Conservation (phyloP, 805 yeast genomes). For the Saturnispora sekii region DNA sequence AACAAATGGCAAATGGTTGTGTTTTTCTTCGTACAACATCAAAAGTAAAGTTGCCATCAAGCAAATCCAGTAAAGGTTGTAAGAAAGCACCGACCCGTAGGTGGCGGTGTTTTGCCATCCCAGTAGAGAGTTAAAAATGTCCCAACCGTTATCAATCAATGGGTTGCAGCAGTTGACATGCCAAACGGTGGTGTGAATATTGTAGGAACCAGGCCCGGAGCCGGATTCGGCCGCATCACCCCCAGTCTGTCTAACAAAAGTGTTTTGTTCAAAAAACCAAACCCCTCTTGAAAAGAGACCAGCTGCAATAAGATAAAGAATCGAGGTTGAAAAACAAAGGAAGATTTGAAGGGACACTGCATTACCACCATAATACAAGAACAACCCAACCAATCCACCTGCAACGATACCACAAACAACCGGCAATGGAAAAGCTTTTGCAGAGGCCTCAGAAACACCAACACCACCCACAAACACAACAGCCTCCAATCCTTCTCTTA, state of each 20-base stretch:
- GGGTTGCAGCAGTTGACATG: slow-evolving; percentile 98
- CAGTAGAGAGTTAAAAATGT: slow-evolving; percentile 82
- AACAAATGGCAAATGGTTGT: slow-evolving; percentile 69
- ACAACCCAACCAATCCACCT: slow-evolving; percentile 61
- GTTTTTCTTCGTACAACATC: slow-evolving; percentile 76
- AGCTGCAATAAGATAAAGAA: slow-evolving; percentile 81
- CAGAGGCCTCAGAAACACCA: slow-evolving; percentile 43
- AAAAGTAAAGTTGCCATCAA: slow-evolving; percentile 44
- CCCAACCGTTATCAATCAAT: slow-evolving; percentile 89
- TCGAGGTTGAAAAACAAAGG: slow-evolving; percentile 77
- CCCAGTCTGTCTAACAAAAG: slow-evolving; percentile 60
- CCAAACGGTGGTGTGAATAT: slow-evolving; percentile 73
- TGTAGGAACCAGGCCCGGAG: slow-evolving; percentile 91
- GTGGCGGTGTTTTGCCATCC: slow-evolving; percentile 99
- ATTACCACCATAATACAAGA: slow-evolving; percentile 77
- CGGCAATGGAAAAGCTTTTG: slow-evolving; percentile 79
- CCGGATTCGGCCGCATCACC: slow-evolving; percentile 95
- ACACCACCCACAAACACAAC: slow-evolving; percentile 96
- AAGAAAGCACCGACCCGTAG: slow-evolving; percentile 80
- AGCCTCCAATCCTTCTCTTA: slow-evolving; percentile 96
- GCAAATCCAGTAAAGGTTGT: slow-evolving; percentile 80
- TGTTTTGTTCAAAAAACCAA: slow-evolving; percentile 76
- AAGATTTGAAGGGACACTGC: slow-evolving; percentile 77
- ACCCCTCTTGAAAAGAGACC: slow-evolving; percentile 90
- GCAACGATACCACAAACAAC: slow-evolving; percentile 78